phyloP scores from a whole-genome alignment of 768 basidiomycete species.

The Xerocomus spinulosus region DNA sequence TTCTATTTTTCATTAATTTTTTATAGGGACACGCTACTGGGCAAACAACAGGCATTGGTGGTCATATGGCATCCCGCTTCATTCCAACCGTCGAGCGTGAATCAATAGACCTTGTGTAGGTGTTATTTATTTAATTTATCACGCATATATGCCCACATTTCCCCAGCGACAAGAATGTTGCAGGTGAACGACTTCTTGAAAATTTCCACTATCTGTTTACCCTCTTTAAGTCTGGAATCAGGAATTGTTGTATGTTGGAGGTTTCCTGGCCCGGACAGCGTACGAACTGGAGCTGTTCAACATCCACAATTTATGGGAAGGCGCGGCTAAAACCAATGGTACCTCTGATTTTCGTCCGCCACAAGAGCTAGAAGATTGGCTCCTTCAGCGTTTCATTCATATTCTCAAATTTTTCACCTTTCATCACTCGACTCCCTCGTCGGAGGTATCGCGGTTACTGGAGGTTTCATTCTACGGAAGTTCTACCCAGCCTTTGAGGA shows the following conservation, averaged over 20 bases:
- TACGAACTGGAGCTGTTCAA: slow-evolving; percentile 78
- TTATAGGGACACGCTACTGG: slow-evolving; percentile 80
- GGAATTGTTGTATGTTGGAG: slow-evolving; percentile 82
- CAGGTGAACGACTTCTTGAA: slow-evolving; percentile 41
- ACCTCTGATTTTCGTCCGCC: slow-evolving; percentile 30
- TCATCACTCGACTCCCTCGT: slow-evolving; percentile 79
- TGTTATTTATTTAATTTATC: background rate
- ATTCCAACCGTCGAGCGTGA: slow-evolving; percentile 97
- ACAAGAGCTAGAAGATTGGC: slow-evolving; percentile 42
- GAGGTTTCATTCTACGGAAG: slow-evolving; percentile 79
- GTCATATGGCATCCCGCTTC: slow-evolving; percentile 74
- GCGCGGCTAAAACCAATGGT: slow-evolving; percentile 33
- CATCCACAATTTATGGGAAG: slow-evolving; percentile 59
- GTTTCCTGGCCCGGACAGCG: slow-evolving; percentile 72
- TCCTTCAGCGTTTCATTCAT: slow-evolving; percentile 66
- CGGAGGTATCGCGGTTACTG: slow-evolving; percentile 66
- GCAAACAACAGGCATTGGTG: slow-evolving; percentile 83
- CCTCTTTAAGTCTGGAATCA: slow-evolving; percentile 72
- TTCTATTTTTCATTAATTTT: slow-evolving; percentile 1
- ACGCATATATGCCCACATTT: background rate
- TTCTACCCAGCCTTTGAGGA: slow-evolving; percentile 48
- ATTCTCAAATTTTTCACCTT: slow-evolving; percentile 89
- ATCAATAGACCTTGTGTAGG: slow-evolving; percentile 82
- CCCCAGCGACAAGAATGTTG: slow-evolving; percentile 76
- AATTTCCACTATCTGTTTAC: background rate